These are phyloP conservation scores for Spathaspora passalidarum DNA, from an alignment of 805 yeast genomes.

Conservation along the genomic window DNA sequence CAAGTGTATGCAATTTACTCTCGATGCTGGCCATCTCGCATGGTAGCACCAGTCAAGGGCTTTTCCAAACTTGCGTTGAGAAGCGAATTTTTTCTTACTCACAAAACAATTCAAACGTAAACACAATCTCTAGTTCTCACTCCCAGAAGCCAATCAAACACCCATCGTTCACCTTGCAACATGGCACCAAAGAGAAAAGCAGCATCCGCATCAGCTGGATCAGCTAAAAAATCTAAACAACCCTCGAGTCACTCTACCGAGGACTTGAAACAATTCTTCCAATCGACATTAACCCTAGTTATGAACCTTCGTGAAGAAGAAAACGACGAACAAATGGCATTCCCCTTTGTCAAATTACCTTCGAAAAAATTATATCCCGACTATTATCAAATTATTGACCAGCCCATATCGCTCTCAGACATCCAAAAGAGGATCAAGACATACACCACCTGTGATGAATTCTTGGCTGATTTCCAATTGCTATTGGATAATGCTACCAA, in stretches of 20 bases:
- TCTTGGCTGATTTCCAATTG: slow-evolving; percentile 33
- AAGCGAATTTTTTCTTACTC: no score
- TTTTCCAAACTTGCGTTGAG: no score
- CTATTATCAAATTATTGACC: slow-evolving; percentile 31
- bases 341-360: slow-evolving; percentile 33
- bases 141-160: not conserved
- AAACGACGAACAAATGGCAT: slow-evolving; percentile 18
- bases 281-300: slow-evolving; percentile 29
- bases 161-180: not conserved
- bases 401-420: slow-evolving; percentile 34
- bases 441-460: slow-evolving; percentile 35
- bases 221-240: slow-evolving; percentile 15
- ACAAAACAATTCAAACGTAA: not conserved
- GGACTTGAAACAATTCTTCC: slow-evolving; percentile 26
- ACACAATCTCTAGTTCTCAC: not conserved
- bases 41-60: no score
- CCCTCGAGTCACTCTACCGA: slow-evolving; percentile 16
- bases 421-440: slow-evolving; percentile 36
- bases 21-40: no score
- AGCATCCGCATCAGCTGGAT: slow-evolving; percentile 2
- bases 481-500: slow-evolving; percentile 36
- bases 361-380: slow-evolving; percentile 38
- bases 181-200: slow-evolving; percentile 25
- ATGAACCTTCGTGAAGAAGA: slow-evolving; percentile 29
- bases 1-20: no score